Evolutionary conservation across 73 alveolate species (phyloP).

Genomic region (Strombidium stylifer): DNA sequence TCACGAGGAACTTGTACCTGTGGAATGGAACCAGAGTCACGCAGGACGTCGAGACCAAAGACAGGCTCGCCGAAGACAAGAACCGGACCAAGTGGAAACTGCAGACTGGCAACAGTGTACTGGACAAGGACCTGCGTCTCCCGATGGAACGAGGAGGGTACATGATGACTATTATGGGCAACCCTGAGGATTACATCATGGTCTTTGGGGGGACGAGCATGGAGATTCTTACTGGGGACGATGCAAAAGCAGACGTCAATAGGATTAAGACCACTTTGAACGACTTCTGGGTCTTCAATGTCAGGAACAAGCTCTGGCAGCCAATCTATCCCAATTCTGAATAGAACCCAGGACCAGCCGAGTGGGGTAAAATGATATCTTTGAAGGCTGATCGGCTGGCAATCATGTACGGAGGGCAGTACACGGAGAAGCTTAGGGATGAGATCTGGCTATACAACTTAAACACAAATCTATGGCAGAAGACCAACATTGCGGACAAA

Average conservation of each 20-base stretch:
- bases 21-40: constrained; percentile 17
- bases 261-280: constrained; percentile 19
- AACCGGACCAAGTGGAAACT: background rate
- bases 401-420: constrained; percentile 58
- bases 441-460: constrained; percentile 66
- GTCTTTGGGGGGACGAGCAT: constrained; percentile 49
- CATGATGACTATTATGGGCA: constrained; percentile 56
- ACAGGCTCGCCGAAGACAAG: constrained; percentile 5
- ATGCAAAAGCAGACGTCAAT: background rate
- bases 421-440: constrained; percentile 38
- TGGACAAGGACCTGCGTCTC: background rate
- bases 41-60: constrained; percentile 4
- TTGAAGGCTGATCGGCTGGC: constrained; percentile 57
- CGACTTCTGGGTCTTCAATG: constrained; percentile 57
- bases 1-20: constrained; percentile 24
- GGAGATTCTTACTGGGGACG: constrained; percentile 4
- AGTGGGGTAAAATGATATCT: constrained; percentile 33
- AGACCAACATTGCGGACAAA: background rate
- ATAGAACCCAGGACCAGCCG: constrained; percentile 44
- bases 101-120: background rate
- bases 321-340: constrained; percentile 43
- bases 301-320: constrained; percentile 33
- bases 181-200: constrained; percentile 53
- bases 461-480: constrained; percentile 65
- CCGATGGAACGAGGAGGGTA: constrained; percentile 59